phyloP scores from a whole-genome alignment of 2,329 filamentous ascomycete genomes.

The Ceratocystis ficicola region DNA sequence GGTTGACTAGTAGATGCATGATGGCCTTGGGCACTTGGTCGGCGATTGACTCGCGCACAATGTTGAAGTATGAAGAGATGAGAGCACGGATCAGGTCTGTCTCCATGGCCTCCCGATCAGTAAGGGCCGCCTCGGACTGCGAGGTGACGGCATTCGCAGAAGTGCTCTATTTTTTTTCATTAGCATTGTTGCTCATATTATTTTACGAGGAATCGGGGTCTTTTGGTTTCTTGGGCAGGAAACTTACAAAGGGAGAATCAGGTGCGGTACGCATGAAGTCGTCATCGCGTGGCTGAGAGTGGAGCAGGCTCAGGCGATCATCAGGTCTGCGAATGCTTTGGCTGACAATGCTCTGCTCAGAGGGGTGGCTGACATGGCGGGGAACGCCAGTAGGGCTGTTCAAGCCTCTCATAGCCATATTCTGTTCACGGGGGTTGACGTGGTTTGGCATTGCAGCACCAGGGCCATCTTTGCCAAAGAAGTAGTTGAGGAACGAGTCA shows the following conservation, averaged over 20 bases:
- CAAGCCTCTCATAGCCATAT: conserved; percentile 20
- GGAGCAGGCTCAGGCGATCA: conserved; percentile 43
- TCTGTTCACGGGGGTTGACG: conserved; percentile 24
- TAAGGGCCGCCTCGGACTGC: conserved; percentile 62
- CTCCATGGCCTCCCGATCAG: conserved; percentile 91
- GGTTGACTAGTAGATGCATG: conserved; percentile 97
- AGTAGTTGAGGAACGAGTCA: conserved; percentile 96
- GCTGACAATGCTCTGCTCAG: conserved; percentile 62
- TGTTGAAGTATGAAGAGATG: conserved; percentile 98
- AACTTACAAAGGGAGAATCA: conserved; percentile 48
- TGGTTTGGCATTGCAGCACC: conserved; percentile 30
- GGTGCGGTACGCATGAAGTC: conserved; percentile 33
- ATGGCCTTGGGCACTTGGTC: conserved; percentile 98
- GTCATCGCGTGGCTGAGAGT: conserved; percentile 34
- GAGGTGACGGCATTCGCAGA: conserved; percentile 11
- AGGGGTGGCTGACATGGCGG: conserved; percentile 65
- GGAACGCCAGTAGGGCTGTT: conserved; percentile 17
- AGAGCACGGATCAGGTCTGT: conserved; percentile 92
- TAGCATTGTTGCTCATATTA: conserved; percentile 14
- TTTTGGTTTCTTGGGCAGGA: conserved; percentile 15
- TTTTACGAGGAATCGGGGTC: conserved; percentile 21
- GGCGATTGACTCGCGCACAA: conserved; percentile 94
- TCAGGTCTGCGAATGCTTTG: conserved; percentile 68
- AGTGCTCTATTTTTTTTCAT: conserved; percentile 13
- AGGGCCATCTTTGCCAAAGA: conserved; percentile 84